Evolutionary conservation across 2,329 filamentous ascomycete species (phyloP).

Genomic region (Hirsutella rhossiliensis): DNA sequence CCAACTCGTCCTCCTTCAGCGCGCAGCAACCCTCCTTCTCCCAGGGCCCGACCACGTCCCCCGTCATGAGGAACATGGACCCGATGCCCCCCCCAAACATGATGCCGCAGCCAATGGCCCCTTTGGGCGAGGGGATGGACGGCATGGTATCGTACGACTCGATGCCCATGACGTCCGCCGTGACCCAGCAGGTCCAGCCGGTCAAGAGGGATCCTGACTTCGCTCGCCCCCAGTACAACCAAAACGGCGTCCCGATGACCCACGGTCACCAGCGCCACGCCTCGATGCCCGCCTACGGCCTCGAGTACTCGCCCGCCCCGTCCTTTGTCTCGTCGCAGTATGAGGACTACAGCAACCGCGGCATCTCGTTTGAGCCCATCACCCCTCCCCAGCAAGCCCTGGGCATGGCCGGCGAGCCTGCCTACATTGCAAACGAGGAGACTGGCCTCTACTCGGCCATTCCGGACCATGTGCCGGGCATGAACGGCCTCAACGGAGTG

Average conservation of each 20-base stretch:
- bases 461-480: constrained; percentile 65
- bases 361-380: constrained; percentile 91
- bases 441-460: constrained; percentile 93
- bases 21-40: constrained; percentile 60
- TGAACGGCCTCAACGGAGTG: constrained; percentile 72
- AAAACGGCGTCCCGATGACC: constrained; percentile 74
- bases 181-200: constrained; percentile 52
- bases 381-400: constrained; percentile 88
- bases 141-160: constrained; percentile 57
- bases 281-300: constrained; percentile 91
- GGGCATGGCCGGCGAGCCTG: constrained; percentile 72
- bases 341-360: constrained; percentile 94
- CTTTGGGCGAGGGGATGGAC: constrained; percentile 54
- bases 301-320: constrained; percentile 97
- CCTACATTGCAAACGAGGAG: constrained; percentile 97
- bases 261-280: constrained; percentile 85
- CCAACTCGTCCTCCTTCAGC: constrained; percentile 93
- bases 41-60: constrained; percentile 74
- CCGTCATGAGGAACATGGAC: constrained; percentile 81
- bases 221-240: constrained; percentile 74
- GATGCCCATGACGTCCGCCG: constrained; percentile 57
- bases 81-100: constrained; percentile 88
- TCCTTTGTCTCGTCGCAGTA: constrained; percentile 98
- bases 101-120: constrained; percentile 49
- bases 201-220: constrained; percentile 88